Evolutionary conservation across 2,329 filamentous ascomycete species (phyloP), one percentile per base, ranked within the genome.

Genomic region (Colletotrichum phormii): DNA sequence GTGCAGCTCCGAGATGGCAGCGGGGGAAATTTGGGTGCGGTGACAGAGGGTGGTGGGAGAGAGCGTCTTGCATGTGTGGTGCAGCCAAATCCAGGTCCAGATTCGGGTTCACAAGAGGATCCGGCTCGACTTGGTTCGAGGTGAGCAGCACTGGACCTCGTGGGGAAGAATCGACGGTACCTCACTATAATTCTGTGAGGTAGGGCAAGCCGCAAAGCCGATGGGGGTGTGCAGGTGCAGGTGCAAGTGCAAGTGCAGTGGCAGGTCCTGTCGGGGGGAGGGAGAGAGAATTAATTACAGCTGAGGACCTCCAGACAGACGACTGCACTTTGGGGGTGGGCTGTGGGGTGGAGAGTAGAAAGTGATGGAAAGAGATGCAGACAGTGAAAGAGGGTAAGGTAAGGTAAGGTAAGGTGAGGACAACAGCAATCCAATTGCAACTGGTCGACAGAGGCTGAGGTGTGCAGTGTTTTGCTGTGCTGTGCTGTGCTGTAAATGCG

Each of bases 1-100:
- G 77, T 78, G 89, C 89, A 91, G 89, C 89, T 91, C 89, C 83
- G 78, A 79, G 76, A 71, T 75, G 65, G 67, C 63, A 51, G 49
- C 57, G 54, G 63, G 60, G 58, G 51, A 67, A 61, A 51, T 33
- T 55, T 64, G 26, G 26, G 46, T 42, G 67, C 57, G 51, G 60
- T 29, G 60, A 62, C 46, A 64, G 51, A 29, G 49, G n/a, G n/a
- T n/a, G 33, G 60, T 42, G 46, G 55, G 60, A 73, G 64, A 72
- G 26, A 67, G 60, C 58, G 66, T 55, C 9, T 64, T 71, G 71
- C 71, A 73, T 71, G 37, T 42, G 37, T 42, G 37, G 37, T 42
- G 37, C 37, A 42, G 37, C 37, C 37, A 42, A 15, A 42, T 42
- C 37, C 37, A 42, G 37, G 37, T 15, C 37, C 37, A 42, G 13